Percentiles rank a stretch among this genome's conserved stretches.
These are phyloP conservation scores for Cladosporium velox DNA, from an alignment of 2,329 filamentous ascomycete genomes.

Conservation along the genomic window DNA sequence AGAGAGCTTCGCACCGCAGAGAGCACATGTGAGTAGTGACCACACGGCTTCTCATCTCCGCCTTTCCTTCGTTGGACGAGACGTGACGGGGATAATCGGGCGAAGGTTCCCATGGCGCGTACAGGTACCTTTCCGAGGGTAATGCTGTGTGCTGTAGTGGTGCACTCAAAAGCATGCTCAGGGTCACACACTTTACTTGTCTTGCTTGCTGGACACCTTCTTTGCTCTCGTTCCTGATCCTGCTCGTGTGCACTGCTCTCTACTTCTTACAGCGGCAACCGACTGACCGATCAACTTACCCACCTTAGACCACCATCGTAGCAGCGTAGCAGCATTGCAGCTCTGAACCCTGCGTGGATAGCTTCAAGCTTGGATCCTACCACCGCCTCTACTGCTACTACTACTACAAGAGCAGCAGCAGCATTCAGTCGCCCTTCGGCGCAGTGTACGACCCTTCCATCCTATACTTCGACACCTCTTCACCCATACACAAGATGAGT, in stretches of 20 bases:
- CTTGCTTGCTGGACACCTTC: neutral
- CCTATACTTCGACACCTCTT: slow-evolving; percentile 15
- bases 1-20: neutral
- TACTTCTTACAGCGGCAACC: neutral
- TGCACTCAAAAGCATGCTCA: neutral
- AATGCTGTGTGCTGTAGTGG: neutral
- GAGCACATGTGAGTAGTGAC: slow-evolving; percentile 9
- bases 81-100: slow-evolving; percentile 20
- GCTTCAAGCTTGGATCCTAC: neutral
- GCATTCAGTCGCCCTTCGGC: neutral
- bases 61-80: neutral
- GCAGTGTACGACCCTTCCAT: slow-evolving; percentile 11
- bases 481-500: slow-evolving; percentile 29
- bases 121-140: slow-evolving; percentile 20
- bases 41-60: neutral
- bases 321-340: neutral
- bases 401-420: neutral
- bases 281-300: neutral
- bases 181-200: neutral
- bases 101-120: neutral
- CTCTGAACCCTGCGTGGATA: neutral
- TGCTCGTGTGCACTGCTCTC: neutral
- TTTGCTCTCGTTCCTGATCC: neutral
- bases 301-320: neutral
- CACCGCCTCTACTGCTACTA: neutral